Conservation (phyloP, 106 monocot genomes). For the Phalaenopsis equestris region DNA sequence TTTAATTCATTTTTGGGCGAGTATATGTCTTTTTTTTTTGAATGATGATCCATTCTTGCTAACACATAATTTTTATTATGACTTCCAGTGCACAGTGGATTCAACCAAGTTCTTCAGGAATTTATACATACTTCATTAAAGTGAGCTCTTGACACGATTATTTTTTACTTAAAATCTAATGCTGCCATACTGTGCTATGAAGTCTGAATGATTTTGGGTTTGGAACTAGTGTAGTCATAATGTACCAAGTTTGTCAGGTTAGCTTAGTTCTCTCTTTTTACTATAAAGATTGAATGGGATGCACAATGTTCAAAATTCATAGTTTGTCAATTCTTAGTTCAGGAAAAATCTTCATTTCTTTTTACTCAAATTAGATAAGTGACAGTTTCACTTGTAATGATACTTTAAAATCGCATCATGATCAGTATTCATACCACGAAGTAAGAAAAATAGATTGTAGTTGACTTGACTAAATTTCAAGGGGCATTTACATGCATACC, state of each 20-base stretch:
- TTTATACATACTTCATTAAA: slow-evolving; percentile 94
- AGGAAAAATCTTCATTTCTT: no score
- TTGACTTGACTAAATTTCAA: no score
- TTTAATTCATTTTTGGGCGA: not conserved
- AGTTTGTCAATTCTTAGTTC: no score
- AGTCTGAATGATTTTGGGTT: not conserved
- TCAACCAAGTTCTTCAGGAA: slow-evolving; percentile 46
- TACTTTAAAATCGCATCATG: no score
- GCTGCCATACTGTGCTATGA: not conserved
- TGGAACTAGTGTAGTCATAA: not conserved
- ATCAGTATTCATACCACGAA: no score
- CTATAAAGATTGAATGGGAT: no score
- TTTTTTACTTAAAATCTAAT: not conserved
- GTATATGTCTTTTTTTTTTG: slow-evolving; percentile 2
- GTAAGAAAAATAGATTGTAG: no score
- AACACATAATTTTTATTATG: not conserved
- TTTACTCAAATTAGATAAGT: no score
- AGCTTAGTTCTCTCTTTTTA: no score
- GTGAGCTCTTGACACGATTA: slow-evolving; percentile 24
- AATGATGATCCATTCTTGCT: slow-evolving; percentile 1
- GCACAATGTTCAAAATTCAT: no score
- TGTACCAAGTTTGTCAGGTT: not conserved
- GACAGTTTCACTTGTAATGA: no score
- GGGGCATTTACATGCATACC: no score
- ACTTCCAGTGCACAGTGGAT: slow-evolving; percentile 67